Conservation (phyloP, 1,284 basidiomycete species). For the Puccinia polysora region DNA sequence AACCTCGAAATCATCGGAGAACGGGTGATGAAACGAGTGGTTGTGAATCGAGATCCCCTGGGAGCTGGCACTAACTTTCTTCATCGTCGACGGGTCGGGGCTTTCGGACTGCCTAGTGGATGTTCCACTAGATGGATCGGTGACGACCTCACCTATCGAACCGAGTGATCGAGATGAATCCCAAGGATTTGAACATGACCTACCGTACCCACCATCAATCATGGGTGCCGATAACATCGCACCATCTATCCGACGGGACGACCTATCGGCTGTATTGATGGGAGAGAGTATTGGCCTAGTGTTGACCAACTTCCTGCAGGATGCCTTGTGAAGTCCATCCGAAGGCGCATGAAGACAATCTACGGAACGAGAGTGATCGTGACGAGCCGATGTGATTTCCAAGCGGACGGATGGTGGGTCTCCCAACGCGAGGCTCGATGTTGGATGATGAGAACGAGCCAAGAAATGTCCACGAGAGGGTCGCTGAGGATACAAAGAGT, state of each 20-base stretch:
- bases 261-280: conserved; percentile 37
- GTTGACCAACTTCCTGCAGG: conserved; percentile 14
- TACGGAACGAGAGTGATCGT: conserved; percentile 33
- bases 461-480: conserved; percentile 13
- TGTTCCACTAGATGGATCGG: conserved; percentile 19
- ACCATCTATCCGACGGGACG: conserved; percentile 7
- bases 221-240: conserved; percentile 40
- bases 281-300: conserved; percentile 36
- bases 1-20: conserved; percentile 17
- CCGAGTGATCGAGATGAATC: conserved; percentile 41
- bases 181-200: conserved; percentile 38
- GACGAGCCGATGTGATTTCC: conserved; percentile 29
- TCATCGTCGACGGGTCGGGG: neutral
- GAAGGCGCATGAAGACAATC: conserved; percentile 27
- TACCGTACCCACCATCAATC: conserved; percentile 16
- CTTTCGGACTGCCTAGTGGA: conserved; percentile 2
- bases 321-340: conserved; percentile 8
- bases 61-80: conserved; percentile 10
- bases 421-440: conserved; percentile 23
- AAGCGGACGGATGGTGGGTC: conserved; percentile 23
- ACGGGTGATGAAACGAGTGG: conserved; percentile 21
- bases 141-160: conserved; percentile 42
- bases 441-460: conserved; percentile 9
- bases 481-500: conserved; percentile 3
- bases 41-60: conserved; percentile 17